These are phyloP conservation scores for Stemphylium lycopersici DNA, from an alignment of 2,329 filamentous ascomycete species.

Conservation along the genomic window DNA sequence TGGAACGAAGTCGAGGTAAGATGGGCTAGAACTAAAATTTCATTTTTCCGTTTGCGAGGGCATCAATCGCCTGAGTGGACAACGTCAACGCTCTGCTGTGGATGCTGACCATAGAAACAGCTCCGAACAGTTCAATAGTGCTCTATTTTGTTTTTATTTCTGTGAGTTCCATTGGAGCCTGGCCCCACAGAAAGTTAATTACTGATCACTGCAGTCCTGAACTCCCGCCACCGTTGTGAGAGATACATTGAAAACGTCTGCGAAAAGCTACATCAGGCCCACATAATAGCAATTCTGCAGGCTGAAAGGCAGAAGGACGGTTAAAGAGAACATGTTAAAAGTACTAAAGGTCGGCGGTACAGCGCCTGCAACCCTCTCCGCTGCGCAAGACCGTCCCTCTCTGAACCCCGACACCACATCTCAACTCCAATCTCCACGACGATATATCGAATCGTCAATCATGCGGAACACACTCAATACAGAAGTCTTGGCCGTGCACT, in stretches of 20 bases:
- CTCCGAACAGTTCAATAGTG: neutral
- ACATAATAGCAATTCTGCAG: neutral
- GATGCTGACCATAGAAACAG: too few relatives aligned
- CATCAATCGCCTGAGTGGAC: too few relatives aligned
- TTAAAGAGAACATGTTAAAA: neutral
- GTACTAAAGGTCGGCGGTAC: neutral
- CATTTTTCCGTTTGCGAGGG: neutral
- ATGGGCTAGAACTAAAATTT: neutral
- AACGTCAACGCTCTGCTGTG: neutral
- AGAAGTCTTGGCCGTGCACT: conserved; percentile 11
- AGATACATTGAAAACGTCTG: neutral
- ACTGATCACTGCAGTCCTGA: neutral
- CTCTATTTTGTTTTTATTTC: neutral
- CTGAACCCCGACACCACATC: neutral
- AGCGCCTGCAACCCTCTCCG: neutral
- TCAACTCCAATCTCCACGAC: conserved; percentile 8
- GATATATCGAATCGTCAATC: conserved; percentile 13
- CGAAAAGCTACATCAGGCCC: neutral
- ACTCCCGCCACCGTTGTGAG: neutral
- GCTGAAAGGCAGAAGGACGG: conserved; percentile 4
- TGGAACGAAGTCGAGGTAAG: neutral
- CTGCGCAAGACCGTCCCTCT: neutral
- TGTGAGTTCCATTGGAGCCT: neutral
- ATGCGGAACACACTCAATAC: conserved; percentile 9
- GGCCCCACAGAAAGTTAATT: neutral